A percentile compares a stretch with the other conserved stretches of the same genome.
phyloP scores from a whole-genome alignment of 257 asterid genomes.

The Echium plantagineum region DNA sequence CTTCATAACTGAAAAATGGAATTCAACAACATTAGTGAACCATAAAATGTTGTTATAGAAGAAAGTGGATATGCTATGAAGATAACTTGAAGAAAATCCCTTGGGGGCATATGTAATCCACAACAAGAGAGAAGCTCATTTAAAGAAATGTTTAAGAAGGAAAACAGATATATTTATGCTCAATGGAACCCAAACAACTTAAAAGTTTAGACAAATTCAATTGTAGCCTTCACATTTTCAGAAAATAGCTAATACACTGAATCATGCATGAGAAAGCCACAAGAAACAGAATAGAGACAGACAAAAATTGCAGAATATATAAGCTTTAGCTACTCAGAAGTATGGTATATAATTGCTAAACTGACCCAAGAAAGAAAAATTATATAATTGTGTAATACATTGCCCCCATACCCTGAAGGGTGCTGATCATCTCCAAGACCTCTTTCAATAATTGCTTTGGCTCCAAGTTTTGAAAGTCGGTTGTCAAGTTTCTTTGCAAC shows the following conservation, averaged over 20 bases:
- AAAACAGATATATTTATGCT: no score
- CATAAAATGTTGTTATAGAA: conserved; percentile 4
- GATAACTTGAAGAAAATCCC: neutral
- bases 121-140: neutral
- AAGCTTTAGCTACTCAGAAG: neutral
- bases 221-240: no score
- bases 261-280: no score
- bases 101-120: neutral
- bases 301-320: no score
- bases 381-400: neutral
- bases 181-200: no score
- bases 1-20: conserved; percentile 66
- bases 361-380: neutral
- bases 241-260: no score
- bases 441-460: conserved; percentile 51
- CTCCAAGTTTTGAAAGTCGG: conserved; percentile 80
- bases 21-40: conserved; percentile 7
- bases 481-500: conserved; percentile 96
- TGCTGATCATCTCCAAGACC: conserved; percentile 99
- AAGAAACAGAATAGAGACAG: no score
- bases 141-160: neutral
- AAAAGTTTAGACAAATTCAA: no score
- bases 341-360: neutral
- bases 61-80: neutral
- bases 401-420: conserved; percentile 66